Conservation (phyloP, 768 basidiomycete species). For the Boletellus ananas region DNA sequence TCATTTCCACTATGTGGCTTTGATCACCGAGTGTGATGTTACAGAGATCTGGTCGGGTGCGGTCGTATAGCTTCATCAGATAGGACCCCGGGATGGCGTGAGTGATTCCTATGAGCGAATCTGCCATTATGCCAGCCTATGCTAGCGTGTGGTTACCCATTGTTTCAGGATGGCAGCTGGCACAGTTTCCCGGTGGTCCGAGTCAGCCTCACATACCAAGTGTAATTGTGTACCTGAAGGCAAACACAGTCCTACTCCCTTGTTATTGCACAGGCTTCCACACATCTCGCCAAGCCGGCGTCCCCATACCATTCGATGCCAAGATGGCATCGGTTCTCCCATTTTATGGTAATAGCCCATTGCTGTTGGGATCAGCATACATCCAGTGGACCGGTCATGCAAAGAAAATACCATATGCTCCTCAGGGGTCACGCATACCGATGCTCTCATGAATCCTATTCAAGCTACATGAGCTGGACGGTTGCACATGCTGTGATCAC, state of each 20-base stretch:
- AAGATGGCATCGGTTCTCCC: neutral
- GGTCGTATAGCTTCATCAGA: too few relatives aligned
- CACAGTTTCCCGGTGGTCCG: too few relatives aligned
- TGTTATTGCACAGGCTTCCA: neutral
- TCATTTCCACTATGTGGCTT: too few relatives aligned
- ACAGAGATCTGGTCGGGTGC: too few relatives aligned
- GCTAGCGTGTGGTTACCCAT: too few relatives aligned
- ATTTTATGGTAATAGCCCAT: neutral
- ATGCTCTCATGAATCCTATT: slow-evolving; percentile 5
- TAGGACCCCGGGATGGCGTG: too few relatives aligned
- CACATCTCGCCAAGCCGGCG: neutral
- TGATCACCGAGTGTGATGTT: too few relatives aligned
- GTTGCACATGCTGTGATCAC: slow-evolving; percentile 15
- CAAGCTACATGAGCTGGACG: neutral
- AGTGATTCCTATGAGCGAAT: too few relatives aligned
- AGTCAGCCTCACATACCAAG: too few relatives aligned
- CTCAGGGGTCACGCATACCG: neutral
- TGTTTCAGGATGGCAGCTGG: too few relatives aligned
- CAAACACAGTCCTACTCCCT: neutral
- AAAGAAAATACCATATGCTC: neutral
- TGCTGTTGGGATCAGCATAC: neutral
- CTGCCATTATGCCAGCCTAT: too few relatives aligned
- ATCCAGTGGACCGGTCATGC: neutral
- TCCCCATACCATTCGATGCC: neutral
- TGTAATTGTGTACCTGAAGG: neutral